phyloP scores from a whole-genome alignment of 768 basidiomycete species.

The Tricholoma furcatifolium region DNA sequence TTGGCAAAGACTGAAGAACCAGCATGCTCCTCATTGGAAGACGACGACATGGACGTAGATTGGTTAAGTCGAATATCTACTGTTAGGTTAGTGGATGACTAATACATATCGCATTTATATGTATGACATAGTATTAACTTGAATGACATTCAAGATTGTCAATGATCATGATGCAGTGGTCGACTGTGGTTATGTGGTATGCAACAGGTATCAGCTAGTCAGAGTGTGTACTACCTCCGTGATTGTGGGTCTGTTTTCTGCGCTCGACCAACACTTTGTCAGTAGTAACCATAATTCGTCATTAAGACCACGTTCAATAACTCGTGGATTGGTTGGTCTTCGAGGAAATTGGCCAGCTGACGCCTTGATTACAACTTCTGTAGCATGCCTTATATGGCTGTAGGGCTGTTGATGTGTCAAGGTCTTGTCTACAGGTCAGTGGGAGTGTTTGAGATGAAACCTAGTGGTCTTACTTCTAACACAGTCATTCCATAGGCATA shows the following conservation, averaged over 20 bases:
- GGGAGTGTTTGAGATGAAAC: neutral
- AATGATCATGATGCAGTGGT: no score
- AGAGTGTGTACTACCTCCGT: constrained; percentile 25
- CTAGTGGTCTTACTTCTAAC: constrained; percentile 40
- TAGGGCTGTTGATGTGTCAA: constrained; percentile 56
- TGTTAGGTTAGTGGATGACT: no score
- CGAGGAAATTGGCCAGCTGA: constrained; percentile 40
- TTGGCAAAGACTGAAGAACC: constrained; percentile 45
- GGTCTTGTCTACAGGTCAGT: constrained; percentile 29
- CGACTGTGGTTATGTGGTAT: neutral
- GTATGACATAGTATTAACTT: no score
- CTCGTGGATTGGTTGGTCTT: constrained; percentile 34
- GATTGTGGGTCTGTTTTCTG: constrained; percentile 39
- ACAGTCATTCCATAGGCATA: constrained; percentile 60
- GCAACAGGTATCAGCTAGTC: neutral
- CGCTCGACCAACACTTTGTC: constrained; percentile 39
- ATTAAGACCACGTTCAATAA: constrained; percentile 40
- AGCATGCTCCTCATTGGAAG: constrained; percentile 3
- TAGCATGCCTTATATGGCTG: constrained; percentile 46
- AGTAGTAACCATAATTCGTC: constrained; percentile 46
- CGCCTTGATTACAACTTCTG: constrained; percentile 48
- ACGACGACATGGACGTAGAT: neutral
- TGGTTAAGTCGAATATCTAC: no score
- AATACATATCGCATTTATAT: no score
- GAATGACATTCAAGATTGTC: no score